Evolutionary conservation across 2,329 filamentous ascomycete genomes (phyloP), one percentile per base, ranked within the genome.

Genomic region (Talaromyces rugulosus): DNA sequence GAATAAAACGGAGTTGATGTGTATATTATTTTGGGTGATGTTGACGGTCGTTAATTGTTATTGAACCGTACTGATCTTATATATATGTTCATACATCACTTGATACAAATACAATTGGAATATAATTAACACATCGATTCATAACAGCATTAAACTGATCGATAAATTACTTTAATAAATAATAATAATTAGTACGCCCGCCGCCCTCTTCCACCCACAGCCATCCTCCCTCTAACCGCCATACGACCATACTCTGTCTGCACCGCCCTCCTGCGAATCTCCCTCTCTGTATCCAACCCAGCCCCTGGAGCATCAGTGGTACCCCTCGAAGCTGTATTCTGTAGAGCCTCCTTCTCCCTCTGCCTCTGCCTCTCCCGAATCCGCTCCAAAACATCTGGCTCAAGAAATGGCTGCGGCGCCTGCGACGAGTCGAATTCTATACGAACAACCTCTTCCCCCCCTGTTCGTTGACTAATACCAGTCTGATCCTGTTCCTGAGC

Each of bases 341-440:
- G 23, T 23, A 23, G 16, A 61, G 14, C n/a, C 4, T n/a, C 31
- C 34, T 42, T 6, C 18, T 44, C 53, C 30, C 34, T 42, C 51
- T 66, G 58, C 61, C 62, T 61, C 64, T 40, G 28, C 30, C 12
- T 31, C 50, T 60, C 58, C 30, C 71, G 60, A 55, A 76, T 70
- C 12, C 63, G 68, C 61, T 74, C 72, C 66, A 76, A 72, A 9
- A 66, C 55, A 5, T 64, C 67, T 7, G 75, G 72, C 62, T 78
- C 74, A 8, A 78, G 67, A 59, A 79, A 78, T 27, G 74, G 77
- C 63, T 78, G 75, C 36, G 74, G 68, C 23, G 70, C 62, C 7
- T 62, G 61, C 28, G 71, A 72, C 16, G 75, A 74, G 54, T 77
- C 67, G 57, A 74, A 69, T 52, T 76, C 71, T n/a, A 70, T 68